A percentile compares a stretch with the other conserved stretches of the same genome.
phyloP scores from a whole-genome alignment of 1,284 basidiomycete genomes.

The Cerrena zonata region DNA sequence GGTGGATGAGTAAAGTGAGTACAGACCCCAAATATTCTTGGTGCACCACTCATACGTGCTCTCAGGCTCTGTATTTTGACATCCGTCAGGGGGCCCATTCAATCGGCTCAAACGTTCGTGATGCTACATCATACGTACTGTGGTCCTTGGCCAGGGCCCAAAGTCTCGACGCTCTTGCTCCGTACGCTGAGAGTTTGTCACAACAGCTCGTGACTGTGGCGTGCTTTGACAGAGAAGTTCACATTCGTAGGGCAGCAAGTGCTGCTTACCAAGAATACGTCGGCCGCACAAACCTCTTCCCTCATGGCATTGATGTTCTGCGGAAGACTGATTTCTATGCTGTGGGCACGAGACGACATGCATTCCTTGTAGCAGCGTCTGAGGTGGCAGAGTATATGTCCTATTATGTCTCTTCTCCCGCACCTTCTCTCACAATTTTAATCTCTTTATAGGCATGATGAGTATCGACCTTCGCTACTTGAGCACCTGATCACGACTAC shows the following conservation, averaged over 20 bases:
- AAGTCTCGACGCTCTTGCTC: slow-evolving; percentile 51
- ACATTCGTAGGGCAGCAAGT: slow-evolving; percentile 93
- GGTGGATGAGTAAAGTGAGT: slow-evolving; percentile 74
- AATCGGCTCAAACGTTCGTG: slow-evolving; percentile 89
- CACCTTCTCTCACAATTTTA: slow-evolving; percentile 4
- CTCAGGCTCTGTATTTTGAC: slow-evolving; percentile 89
- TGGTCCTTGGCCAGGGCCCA: slow-evolving; percentile 90
- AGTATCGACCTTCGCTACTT: slow-evolving; percentile 70
- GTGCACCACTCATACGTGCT: too few relatives aligned
- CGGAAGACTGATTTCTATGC: slow-evolving; percentile 92
- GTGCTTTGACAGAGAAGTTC: slow-evolving; percentile 88
- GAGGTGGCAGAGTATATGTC: slow-evolving; percentile 74
- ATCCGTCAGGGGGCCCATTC: slow-evolving; percentile 87
- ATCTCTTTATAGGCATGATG: slow-evolving; percentile 44
- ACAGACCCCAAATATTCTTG: slow-evolving; percentile 11
- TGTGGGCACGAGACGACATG: slow-evolving; percentile 78
- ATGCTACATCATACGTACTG: slow-evolving; percentile 89
- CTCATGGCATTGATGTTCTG: slow-evolving; percentile 90
- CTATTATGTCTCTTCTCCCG: slow-evolving; percentile 7
- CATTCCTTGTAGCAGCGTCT: slow-evolving; percentile 79
- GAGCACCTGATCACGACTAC: slow-evolving; percentile 74
- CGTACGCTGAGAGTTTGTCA: slow-evolving; percentile 65
- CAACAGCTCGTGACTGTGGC: slow-evolving; percentile 72
- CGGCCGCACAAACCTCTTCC: slow-evolving; percentile 82
- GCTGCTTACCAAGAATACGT: slow-evolving; percentile 98